These are phyloP conservation scores for Podaxis mareebaensis DNA, from an alignment of 768 basidiomycete genomes.

Conservation along the genomic window DNA sequence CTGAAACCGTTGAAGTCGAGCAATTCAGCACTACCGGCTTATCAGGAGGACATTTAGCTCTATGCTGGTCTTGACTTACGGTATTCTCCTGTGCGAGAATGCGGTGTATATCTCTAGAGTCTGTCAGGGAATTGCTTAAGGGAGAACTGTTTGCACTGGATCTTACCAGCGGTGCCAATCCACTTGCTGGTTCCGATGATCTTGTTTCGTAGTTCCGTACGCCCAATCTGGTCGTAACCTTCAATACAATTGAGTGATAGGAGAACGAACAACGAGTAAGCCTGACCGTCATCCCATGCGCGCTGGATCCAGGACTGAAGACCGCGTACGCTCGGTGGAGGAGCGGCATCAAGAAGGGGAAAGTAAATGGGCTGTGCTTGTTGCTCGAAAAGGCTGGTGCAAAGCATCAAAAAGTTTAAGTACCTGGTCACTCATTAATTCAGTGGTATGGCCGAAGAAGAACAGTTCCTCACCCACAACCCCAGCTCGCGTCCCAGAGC, in stretches of 20 bases:
- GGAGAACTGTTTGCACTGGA: background rate
- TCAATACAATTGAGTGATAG: background rate
- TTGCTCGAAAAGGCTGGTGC: slow-evolving; percentile 72
- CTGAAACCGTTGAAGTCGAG: slow-evolving; percentile 60
- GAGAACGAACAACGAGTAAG: slow-evolving; percentile 17
- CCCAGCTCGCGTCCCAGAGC: slow-evolving; percentile 67
- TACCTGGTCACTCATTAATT: slow-evolving; percentile 47
- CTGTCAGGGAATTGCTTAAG: slow-evolving; percentile 5
- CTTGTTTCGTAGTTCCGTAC: slow-evolving; percentile 59
- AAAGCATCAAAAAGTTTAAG: slow-evolving; percentile 81
- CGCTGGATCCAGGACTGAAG: slow-evolving; percentile 79
- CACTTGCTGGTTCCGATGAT: slow-evolving; percentile 63
- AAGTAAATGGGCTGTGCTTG: slow-evolving; percentile 60
- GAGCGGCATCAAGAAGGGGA: slow-evolving; percentile 54
- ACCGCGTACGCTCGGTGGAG: slow-evolving; percentile 68
- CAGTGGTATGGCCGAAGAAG: slow-evolving; percentile 1
- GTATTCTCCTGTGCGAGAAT: slow-evolving; percentile 76
- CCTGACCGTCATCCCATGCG: slow-evolving; percentile 72
- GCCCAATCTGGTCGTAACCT: slow-evolving; percentile 72
- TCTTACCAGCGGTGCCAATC: slow-evolving; percentile 78
- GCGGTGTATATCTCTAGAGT: slow-evolving; percentile 69
- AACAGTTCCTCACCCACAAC: slow-evolving; percentile 57
- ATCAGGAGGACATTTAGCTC: background rate
- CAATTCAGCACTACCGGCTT: slow-evolving; percentile 48
- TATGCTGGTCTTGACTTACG: slow-evolving; percentile 50